Percentiles rank a stretch among this genome's conserved stretches.
Evolutionary conservation across 768 basidiomycete genomes (phyloP).

Genomic region (Tylopilus felleus): DNA sequence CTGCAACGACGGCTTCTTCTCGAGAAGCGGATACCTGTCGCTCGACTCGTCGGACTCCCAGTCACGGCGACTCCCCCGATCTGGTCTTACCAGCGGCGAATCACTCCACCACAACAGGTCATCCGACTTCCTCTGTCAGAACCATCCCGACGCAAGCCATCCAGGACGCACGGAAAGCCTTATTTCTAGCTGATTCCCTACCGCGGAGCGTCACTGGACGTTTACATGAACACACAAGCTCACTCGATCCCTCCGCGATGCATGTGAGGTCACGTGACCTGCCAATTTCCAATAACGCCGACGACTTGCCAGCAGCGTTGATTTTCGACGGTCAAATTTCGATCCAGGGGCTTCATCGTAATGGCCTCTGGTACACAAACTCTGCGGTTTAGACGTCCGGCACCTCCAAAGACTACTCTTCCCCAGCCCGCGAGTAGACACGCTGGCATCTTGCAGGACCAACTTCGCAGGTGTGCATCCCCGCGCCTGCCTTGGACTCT

Average conservation of each 20-base stretch:
- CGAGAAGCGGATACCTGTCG: conserved; percentile 26
- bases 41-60: conserved; percentile 12
- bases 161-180: not conserved
- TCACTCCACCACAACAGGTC: conserved; percentile 19
- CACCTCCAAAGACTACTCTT: conserved; percentile 18
- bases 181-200: not conserved
- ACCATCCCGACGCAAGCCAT: not conserved
- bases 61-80: conserved; percentile 31
- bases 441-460: conserved; percentile 74
- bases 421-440: conserved; percentile 43
- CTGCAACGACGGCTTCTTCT: conserved; percentile 25
- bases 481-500: conserved; percentile 1
- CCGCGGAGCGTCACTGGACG: not conserved
- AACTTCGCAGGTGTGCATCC: conserved; percentile 60
- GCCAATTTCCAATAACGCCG: too few species aligned
- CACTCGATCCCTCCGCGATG: conserved; percentile 5
- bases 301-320: not conserved
- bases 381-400: conserved; percentile 50
- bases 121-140: conserved; percentile 9
- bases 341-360: not conserved
- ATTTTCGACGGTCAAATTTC: not conserved
- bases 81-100: conserved; percentile 27
- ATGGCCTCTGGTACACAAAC: conserved; percentile 49
- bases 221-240: not conserved
- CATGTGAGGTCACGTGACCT: conserved; percentile 12